Percentiles rank a stretch among this genome's conserved stretches.
Conservation (phyloP, 2,329 filamentous ascomycete genomes). For the Cytospora mali region DNA sequence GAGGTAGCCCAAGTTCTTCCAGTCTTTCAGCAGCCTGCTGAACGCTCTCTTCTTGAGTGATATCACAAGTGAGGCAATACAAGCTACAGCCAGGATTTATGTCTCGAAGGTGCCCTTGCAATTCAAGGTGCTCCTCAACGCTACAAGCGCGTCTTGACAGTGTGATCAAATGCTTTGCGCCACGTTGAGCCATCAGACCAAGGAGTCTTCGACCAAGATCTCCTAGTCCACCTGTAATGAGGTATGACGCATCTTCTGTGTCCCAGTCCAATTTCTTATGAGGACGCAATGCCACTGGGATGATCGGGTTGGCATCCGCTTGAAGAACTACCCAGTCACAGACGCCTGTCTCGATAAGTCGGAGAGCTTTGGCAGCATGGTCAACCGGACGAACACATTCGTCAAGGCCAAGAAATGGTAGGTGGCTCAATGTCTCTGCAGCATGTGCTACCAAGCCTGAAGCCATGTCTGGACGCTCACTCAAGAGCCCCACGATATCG, state of each 20-base stretch:
- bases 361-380: slow-evolving; percentile 5
- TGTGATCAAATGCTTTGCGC: slow-evolving; percentile 29
- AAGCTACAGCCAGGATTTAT: background rate
- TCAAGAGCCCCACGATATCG: background rate
- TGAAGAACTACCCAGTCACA: slow-evolving; percentile 13
- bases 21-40: background rate
- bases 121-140: background rate
- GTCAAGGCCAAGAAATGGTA: background rate
- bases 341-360: slow-evolving; percentile 22
- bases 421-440: background rate
- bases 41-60: background rate
- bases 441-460: background rate
- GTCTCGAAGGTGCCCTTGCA: background rate
- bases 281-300: background rate
- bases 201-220: slow-evolving; percentile 30
- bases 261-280: slow-evolving; percentile 6
- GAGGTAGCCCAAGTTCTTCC: slow-evolving; percentile 38
- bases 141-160: slow-evolving; percentile 25
- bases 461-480: background rate
- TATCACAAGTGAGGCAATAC: slow-evolving; percentile 5
- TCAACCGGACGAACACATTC: slow-evolving; percentile 4
- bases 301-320: slow-evolving; percentile 7
- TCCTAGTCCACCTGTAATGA: slow-evolving; percentile 30
- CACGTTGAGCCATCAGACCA: slow-evolving; percentile 28
- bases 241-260: slow-evolving; percentile 21